Evolutionary conservation across 495 filamentous ascomycete species (phyloP), one percentile per base, ranked within the genome.

Genomic region (Penicillium bovifimosum): DNA sequence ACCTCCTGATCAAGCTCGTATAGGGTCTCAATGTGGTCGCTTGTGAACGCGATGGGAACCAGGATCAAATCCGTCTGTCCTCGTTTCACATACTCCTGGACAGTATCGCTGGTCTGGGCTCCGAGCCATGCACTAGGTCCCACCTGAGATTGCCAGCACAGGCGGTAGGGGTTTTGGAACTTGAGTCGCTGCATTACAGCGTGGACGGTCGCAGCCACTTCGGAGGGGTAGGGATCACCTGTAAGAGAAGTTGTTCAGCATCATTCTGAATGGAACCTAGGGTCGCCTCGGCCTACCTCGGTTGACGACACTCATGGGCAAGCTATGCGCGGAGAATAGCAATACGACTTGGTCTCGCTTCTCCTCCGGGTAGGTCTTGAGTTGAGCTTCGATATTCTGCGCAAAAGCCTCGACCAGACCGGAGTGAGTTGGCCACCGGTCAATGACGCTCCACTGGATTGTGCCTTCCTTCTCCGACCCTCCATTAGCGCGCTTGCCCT

Each of bases 121-220:
- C 95, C 95, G 5, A 97, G 81, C 95, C 95, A 99, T 14, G 95
- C 86, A 29, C 82, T 86, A 2, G 95, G 95, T 13, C 95, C 95
- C 44, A 99, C 95, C 66, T 99, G 95, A 18, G 91, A 96, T 70
- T 99, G 95, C 93, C 93, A 99, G 63, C 90, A 91, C 28, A 99
- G 76, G 17, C 95, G 84, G 69, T 95, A 97, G 2, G 88, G 87
- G 72, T 99, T 93, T 56, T 79, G 80, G 67, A 90, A 87, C 8
- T 84, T 84, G 9, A 99, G 80, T 20, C 87, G 79, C 61, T 93
- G 82, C 90, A 96, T 96, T 6, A 99, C 95, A 3, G 95, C 92
- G 60, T 96, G 84, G 6, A 96, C 93, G 6, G 95, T 97, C n/a
- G 95, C 95, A 3, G 85, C 93, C 5, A 99, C 95, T 68, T 99